Base-by-base conservation (phyloP, 768 basidiomycete genomes). In the Cystofilobasidium bisporidii region DNA sequence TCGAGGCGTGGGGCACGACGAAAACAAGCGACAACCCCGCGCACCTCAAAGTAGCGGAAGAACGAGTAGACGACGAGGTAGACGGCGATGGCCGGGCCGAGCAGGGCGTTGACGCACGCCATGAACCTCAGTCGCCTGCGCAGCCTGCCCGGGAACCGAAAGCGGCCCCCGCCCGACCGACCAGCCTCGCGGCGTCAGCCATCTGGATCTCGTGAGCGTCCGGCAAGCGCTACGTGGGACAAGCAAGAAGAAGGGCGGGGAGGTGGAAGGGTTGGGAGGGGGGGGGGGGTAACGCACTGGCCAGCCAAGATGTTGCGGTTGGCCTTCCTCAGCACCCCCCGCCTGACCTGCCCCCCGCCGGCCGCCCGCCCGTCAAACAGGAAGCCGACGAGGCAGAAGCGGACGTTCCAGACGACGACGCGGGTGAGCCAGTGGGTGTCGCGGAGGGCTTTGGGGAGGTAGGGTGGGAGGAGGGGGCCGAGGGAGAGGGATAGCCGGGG, bases 41-140 rank as follows among this genome's bases (percentile, higher is more conserved):
- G 61, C 58, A 91, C 96, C 82, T 99, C 96, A 70, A 99, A 99
- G 76, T 99, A 99, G 4, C 94, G 88, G 82, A 99, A 99, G 82
- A 99, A 99, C 0, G 92, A 98, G 76, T 96, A 99, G 86, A 98
- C 89, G 47, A 98, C 78, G 50, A 97, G 84, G 77, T 99, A 99
- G 22, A 93, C 79, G 38, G 98, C 89, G 73, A 99, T 98, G 79
- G 98, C 94, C 0, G 96, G 96, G 1, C 89, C 90, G 71, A 98
- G 94, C 14, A 92, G 84, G 2, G 90, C 92, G 72, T 99, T 99
- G 64, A 99, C 76, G 63, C 96, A 85, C 17, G 91, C 96, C 89
- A 98, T 94, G 76, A 99, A 94, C 69, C 97, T 86, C 75, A 99
- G 89, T 3, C 96, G 84, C 65, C 89, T 81, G 71, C 81, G 80